Evolutionary conservation across 2,329 filamentous ascomycete species (phyloP).

Genomic region (Cercospora beticola): DNA sequence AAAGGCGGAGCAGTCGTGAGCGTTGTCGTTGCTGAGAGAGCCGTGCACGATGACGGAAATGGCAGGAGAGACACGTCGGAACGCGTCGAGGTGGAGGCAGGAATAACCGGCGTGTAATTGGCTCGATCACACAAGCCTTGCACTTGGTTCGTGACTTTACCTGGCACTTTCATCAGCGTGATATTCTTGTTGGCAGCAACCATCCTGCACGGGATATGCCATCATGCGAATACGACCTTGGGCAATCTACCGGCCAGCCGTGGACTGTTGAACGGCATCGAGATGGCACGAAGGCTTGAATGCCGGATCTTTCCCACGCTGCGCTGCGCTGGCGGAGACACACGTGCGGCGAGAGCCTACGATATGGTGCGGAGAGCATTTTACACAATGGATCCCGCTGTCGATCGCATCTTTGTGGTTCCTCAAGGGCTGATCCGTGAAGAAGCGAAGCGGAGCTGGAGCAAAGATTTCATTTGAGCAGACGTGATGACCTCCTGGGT

Average conservation of each 20-base stretch:
- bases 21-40: not conserved
- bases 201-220: not conserved
- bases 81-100: not conserved
- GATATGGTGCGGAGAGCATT: not conserved
- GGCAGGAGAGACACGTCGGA: constrained; percentile 1
- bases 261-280: not conserved
- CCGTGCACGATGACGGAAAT: constrained; percentile 1
- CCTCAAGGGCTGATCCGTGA: not conserved
- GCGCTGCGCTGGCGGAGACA: not conserved
- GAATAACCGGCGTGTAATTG: not conserved
- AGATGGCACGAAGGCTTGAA: not conserved
- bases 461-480: not conserved
- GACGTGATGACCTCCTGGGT: not conserved
- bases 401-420: not conserved
- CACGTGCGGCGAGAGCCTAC: not conserved
- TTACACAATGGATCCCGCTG: not conserved
- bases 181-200: not conserved
- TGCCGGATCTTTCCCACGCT: not conserved
- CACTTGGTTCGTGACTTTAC: not conserved
- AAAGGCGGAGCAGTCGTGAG: not conserved
- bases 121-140: not conserved
- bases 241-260: not conserved
- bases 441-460: not conserved
- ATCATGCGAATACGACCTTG: not conserved
- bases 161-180: not conserved